These are phyloP conservation scores for Coniosporium tulheliwenetii DNA, from an alignment of 2,329 filamentous ascomycete genomes.

Conservation along the genomic window DNA sequence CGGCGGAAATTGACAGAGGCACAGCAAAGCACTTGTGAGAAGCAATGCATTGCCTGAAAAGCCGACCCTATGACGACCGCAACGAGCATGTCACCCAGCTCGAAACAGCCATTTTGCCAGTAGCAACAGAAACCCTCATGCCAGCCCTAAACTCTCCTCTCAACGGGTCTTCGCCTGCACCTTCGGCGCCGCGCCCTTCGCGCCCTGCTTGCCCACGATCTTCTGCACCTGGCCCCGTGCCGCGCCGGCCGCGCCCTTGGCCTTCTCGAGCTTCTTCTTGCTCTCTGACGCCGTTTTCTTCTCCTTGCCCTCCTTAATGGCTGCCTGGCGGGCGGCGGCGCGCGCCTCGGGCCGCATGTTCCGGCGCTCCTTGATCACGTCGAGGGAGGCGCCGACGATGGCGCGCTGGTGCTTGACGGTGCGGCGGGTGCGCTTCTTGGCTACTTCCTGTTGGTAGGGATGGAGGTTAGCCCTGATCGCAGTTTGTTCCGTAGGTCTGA, in stretches of 20 bases:
- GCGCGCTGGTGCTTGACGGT: slow-evolving; percentile 97
- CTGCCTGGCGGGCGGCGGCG: slow-evolving; percentile 70
- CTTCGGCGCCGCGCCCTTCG: slow-evolving; percentile 81
- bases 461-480: slow-evolving; percentile 6
- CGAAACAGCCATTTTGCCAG: no score
- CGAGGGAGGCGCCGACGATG: slow-evolving; percentile 97
- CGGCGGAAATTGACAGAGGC: no score
- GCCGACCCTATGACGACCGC: no score
- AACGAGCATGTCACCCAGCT: no score
- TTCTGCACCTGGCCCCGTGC: slow-evolving; percentile 64
- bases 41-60: no score
- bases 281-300: slow-evolving; percentile 82
- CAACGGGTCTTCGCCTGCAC: slow-evolving; percentile 76
- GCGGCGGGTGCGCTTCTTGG: slow-evolving; percentile 98
- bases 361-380: slow-evolving; percentile 99
- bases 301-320: slow-evolving; percentile 97
- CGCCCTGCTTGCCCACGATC: slow-evolving; percentile 92
- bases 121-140: no score
- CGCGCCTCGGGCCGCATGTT: slow-evolving; percentile 89
- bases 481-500: slow-evolving; percentile 7
- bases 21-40: no score
- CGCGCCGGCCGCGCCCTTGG: slow-evolving; percentile 64
- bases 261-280: slow-evolving; percentile 99
- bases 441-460: slow-evolving; percentile 62
- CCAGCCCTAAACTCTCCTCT: slow-evolving; percentile 14